phyloP scores from a whole-genome alignment of 805 yeast genomes.

The Middelhovenomyces tepae region DNA sequence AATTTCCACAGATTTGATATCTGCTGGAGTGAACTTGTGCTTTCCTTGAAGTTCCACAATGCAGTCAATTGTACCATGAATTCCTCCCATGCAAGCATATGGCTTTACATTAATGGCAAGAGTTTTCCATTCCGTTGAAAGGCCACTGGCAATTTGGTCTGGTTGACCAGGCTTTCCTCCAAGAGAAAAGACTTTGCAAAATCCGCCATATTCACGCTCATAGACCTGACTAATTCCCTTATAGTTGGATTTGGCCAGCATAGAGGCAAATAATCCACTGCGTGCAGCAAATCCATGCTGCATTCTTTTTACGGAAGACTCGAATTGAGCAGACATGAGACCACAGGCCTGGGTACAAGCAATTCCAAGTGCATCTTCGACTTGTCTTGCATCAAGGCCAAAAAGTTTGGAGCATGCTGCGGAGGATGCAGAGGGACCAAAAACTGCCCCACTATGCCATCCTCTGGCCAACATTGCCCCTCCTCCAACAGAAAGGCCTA shows the following conservation, averaged over 20 bases:
- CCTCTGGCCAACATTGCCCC: slow-evolving; percentile 9
- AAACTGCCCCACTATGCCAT: slow-evolving; percentile 11
- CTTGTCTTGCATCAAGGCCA: slow-evolving; percentile 3
- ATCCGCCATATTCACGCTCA: slow-evolving; percentile 10
- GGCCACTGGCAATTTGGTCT: slow-evolving; percentile 3
- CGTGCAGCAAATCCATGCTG: slow-evolving; percentile 13
- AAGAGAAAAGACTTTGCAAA: slow-evolving; percentile 4
- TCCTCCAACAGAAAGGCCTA: slow-evolving; percentile 6
- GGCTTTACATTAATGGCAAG: slow-evolving; percentile 8
- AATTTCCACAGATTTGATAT: slow-evolving; percentile 4
- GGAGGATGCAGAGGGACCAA: slow-evolving; percentile 9
- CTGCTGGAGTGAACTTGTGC: not conserved
- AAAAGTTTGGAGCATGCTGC: slow-evolving; percentile 7
- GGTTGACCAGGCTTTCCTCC: slow-evolving; percentile 4
- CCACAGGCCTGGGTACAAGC: slow-evolving; percentile 12
- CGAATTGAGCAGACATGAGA: slow-evolving; percentile 11
- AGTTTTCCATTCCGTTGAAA: slow-evolving; percentile 7
- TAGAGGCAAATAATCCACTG: slow-evolving; percentile 10
- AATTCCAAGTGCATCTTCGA: slow-evolving; percentile 12
- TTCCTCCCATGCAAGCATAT: slow-evolving; percentile 13
- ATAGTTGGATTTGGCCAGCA: slow-evolving; percentile 8
- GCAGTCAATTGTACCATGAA: slow-evolving; percentile 11
- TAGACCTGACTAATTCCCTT: slow-evolving; percentile 9
- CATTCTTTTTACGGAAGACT: slow-evolving; percentile 12
- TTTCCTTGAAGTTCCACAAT: slow-evolving; percentile 1